A percentile compares a stretch with the other conserved stretches of the same genome.
Evolutionary conservation across 257 asterid genomes (phyloP).

Genomic region (Salvia rosmarinus): DNA sequence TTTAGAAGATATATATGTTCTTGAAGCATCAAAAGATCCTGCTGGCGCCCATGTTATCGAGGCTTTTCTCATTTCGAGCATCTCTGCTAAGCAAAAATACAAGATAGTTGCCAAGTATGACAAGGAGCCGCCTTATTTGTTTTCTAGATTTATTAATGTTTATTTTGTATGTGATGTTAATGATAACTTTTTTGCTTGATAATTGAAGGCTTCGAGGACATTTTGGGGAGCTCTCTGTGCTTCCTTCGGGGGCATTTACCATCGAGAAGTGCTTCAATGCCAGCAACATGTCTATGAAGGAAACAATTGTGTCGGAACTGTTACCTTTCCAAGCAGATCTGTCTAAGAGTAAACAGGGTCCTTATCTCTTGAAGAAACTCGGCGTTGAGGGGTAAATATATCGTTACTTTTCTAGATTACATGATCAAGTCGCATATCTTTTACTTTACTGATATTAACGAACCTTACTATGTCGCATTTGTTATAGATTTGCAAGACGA

Average conservation of each 20-base stretch:
- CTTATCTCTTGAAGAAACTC: slow-evolving; percentile 84
- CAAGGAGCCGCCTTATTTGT: slow-evolving; percentile 24
- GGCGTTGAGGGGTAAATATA: slow-evolving; percentile 85
- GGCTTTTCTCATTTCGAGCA: slow-evolving; percentile 78
- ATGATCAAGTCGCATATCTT: neutral
- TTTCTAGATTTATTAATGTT: neutral
- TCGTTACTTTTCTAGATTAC: slow-evolving; percentile 18
- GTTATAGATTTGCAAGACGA: slow-evolving; percentile 59
- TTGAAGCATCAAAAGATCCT: slow-evolving; percentile 71
- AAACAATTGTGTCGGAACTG: slow-evolving; percentile 79
- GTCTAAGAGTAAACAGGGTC: slow-evolving; percentile 86
- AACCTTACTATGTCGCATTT: slow-evolving; percentile 15
- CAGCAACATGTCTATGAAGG: slow-evolving; percentile 70
- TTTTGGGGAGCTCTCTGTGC: slow-evolving; percentile 88
- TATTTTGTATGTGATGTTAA: slow-evolving; percentile 17
- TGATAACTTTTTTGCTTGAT: slow-evolving; percentile 29
- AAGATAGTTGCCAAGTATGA: slow-evolving; percentile 76
- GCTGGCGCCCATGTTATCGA: slow-evolving; percentile 90
- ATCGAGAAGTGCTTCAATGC: slow-evolving; percentile 82
- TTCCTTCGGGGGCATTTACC: slow-evolving; percentile 77
- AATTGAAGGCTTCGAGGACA: slow-evolving; percentile 76
- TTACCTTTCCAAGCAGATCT: slow-evolving; percentile 69
- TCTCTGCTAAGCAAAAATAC: slow-evolving; percentile 74
- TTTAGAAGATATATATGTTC: slow-evolving; percentile 65
- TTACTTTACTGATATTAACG: slow-evolving; percentile 1